Evolutionary conservation across 495 filamentous ascomycete species (phyloP).

Genomic region (Aspergillus conjunctus): DNA sequence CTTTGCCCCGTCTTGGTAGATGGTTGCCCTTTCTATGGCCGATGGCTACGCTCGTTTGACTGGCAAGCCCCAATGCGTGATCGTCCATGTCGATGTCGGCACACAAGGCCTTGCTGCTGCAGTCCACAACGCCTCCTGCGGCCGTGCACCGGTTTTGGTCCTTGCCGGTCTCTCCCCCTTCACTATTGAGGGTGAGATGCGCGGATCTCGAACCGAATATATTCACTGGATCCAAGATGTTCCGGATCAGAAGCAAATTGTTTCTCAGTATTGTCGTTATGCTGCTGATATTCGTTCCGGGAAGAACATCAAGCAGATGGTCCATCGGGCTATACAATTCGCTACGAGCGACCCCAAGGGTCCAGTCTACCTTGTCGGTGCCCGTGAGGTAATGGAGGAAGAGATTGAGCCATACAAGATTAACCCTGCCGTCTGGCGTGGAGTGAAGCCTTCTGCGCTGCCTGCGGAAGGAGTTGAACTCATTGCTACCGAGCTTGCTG

Average conservation of each 20-base stretch:
- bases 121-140: slow-evolving; percentile 87
- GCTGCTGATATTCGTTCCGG: slow-evolving; percentile 87
- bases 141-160: slow-evolving; percentile 83
- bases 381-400: slow-evolving; percentile 89
- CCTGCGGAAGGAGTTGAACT: slow-evolving; percentile 62
- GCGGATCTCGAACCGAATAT: slow-evolving; percentile 87
- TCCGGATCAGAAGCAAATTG: slow-evolving; percentile 89
- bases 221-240: slow-evolving; percentile 99
- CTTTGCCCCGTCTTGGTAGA: slow-evolving; percentile 52
- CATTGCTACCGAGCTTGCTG: slow-evolving; percentile 70
- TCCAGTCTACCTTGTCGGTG: slow-evolving; percentile 82
- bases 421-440: slow-evolving; percentile 72
- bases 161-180: slow-evolving; percentile 90
- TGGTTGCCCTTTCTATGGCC: slow-evolving; percentile 97
- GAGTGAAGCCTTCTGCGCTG: slow-evolving; percentile 75
- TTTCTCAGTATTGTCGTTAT: slow-evolving; percentile 94
- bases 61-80: slow-evolving; percentile 83
- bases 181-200: slow-evolving; percentile 87
- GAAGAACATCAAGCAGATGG: slow-evolving; percentile 93
- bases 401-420: slow-evolving; percentile 82
- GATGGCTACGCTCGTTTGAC: slow-evolving; percentile 92
- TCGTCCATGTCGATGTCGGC: slow-evolving; percentile 95
- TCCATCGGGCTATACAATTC: slow-evolving; percentile 87
- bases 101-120: slow-evolving; percentile 91
- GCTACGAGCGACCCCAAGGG: slow-evolving; percentile 80